Conservation (phyloP, 768 basidiomycete species). For the Leucosporidium scottii region DNA sequence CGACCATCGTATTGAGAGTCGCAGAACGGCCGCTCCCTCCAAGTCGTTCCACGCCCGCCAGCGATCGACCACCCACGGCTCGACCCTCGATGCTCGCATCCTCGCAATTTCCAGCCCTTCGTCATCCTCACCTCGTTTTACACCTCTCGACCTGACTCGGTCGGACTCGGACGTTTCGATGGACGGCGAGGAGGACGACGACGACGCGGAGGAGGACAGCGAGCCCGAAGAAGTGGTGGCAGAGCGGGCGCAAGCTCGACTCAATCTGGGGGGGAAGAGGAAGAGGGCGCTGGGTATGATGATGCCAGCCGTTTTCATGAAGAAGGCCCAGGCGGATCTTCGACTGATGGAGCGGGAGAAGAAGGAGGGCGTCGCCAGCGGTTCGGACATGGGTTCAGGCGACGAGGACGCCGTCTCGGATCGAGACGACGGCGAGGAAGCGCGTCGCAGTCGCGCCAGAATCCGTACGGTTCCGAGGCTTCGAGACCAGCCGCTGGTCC, state of each 20-base stretch:
- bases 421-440: background rate
- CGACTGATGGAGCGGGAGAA: conserved; percentile 33
- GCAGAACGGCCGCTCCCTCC: conserved; percentile 5
- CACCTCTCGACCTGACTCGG: background rate
- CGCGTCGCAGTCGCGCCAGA: conserved; percentile 4
- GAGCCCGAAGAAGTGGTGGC: conserved; percentile 1
- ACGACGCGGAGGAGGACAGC: background rate
- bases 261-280: conserved; percentile 19
- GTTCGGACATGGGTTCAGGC: conserved; percentile 25
- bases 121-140: background rate
- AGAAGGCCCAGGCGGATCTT: conserved; percentile 34
- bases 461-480: background rate
- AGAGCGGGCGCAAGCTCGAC: background rate
- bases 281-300: conserved; percentile 23
- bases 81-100: conserved; percentile 18
- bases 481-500: conserved; percentile 7
- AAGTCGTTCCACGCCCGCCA: conserved; percentile 1
- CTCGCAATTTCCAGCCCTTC: conserved; percentile 6
- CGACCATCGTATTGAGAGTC: background rate
- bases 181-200: background rate
- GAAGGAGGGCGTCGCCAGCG: conserved; percentile 1
- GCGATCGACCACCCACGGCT: background rate
- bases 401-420: conserved; percentile 16
- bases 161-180: background rate
- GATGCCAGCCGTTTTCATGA: conserved; percentile 37